Evolutionary conservation across 2,329 filamentous ascomycete genomes (phyloP).

Genomic region (Hypoxylon sp.): DNA sequence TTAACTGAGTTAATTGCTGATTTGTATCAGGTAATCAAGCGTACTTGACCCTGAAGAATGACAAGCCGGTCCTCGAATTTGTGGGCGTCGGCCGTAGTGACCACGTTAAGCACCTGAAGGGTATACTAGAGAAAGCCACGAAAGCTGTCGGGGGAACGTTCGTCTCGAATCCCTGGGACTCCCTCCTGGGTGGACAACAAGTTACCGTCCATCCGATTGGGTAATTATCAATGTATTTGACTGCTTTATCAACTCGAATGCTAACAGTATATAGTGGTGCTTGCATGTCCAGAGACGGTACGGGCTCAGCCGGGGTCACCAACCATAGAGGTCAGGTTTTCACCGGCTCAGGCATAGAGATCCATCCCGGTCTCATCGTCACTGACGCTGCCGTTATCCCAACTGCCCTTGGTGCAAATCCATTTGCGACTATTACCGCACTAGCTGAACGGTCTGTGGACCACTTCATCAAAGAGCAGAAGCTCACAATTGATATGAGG

Average conservation of each 20-base stretch:
- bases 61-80: conserved; percentile 71
- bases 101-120: conserved; percentile 66
- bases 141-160: conserved; percentile 71
- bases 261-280: conserved; percentile 63
- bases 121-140: conserved; percentile 66
- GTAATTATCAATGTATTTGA: conserved; percentile 48
- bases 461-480: conserved; percentile 58
- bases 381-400: conserved; percentile 74
- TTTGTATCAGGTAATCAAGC: conserved; percentile 66
- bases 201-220: conserved; percentile 77
- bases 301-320: conserved; percentile 68
- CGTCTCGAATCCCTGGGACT: conserved; percentile 69
- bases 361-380: conserved; percentile 70
- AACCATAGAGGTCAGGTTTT: conserved; percentile 74
- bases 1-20: conserved; percentile 32
- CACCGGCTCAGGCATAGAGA: conserved; percentile 63
- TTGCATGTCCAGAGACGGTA: conserved; percentile 71
- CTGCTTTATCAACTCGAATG: not conserved
- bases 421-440: conserved; percentile 77
- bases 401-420: conserved; percentile 73
- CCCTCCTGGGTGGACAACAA: conserved; percentile 67
- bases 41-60: conserved; percentile 68
- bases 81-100: conserved; percentile 68
- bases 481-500: conserved; percentile 60
- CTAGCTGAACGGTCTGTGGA: conserved; percentile 75